Evolutionary conservation across 1,284 basidiomycete species (phyloP), one percentile per base, ranked within the genome.

Genomic region (Bjerkandera adusta): DNA sequence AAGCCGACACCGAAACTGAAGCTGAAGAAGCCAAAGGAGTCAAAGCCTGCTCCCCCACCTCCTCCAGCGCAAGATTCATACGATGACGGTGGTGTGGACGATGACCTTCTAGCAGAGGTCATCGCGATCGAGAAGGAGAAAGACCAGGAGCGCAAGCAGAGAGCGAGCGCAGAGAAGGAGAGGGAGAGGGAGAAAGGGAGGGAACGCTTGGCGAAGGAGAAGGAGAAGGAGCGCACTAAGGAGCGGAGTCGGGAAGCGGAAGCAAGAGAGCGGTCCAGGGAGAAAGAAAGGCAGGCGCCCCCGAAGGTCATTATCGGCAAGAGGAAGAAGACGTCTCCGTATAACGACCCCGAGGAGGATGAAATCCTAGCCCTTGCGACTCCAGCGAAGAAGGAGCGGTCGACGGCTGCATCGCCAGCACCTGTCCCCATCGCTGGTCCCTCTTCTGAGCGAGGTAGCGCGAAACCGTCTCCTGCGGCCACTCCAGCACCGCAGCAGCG

Each of bases 121-220:
- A 77, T 90, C 43, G 87, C 86, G 6, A 85, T 89, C 36, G 87
- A 90, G 63, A 72, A 77, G 48, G 81, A 83, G 64, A 77, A 82
- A 59, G 71, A 74, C 67, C 62, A 71, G 64, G 68, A 71, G 55
- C 55, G 57, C 22, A 60, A 60, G 45, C 58, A 54, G 40, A 48
- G 16, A 38, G 46, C 21, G 45, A 50, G 34, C 36, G 45, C 3
- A 51, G 55, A 52, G 54, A 58, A 18, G 49, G 51, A 43, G 50
- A 42, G 36, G 25, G 43, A 37, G 6, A 43, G 26, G 45, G 68
- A 62, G 55, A 53, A 48, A 39, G 45, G 35, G 25, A 10, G 11
- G 4, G 45, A 47, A 21, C 36, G 51, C 6, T 41, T 43, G 4
- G 57, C 59, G 41, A 60, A 36, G 48, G 56, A 46, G 57, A 76